phyloP scores from a whole-genome alignment of 129 eudicot genomes.

The Saposhnikovia divaricata region DNA sequence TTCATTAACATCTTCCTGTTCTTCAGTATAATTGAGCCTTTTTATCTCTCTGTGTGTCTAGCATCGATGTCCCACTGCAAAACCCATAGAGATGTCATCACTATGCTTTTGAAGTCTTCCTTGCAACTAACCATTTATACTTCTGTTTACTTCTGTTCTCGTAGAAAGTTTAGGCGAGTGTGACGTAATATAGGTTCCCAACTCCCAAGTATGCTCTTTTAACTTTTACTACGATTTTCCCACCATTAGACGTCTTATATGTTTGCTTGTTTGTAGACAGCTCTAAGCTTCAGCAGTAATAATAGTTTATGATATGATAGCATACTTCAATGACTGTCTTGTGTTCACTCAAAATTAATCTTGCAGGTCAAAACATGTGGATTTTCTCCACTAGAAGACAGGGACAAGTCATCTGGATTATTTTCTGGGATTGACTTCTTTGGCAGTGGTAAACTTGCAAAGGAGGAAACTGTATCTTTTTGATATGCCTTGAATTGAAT shows the following conservation, averaged over 20 bases:
- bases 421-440: constrained; percentile 76
- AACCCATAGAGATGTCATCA: background rate
- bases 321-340: background rate
- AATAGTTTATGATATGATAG: background rate
- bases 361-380: constrained; percentile 93
- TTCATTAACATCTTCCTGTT: background rate
- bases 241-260: too few relatives aligned
- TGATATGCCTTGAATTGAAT: too few relatives aligned
- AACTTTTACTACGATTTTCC: background rate
- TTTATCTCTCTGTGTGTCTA: background rate
- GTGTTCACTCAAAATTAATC: background rate
- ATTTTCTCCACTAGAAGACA: constrained; percentile 91
- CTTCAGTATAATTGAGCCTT: background rate
- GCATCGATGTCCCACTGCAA: background rate
- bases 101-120: constrained; percentile 1
- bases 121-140: background rate
- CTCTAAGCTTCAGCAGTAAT: too few relatives aligned
- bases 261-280: too few relatives aligned
- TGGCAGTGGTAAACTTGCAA: constrained; percentile 65
- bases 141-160: background rate
- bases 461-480: too few relatives aligned
- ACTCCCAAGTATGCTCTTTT: background rate
- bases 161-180: background rate
- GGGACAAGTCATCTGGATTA: constrained; percentile 55
- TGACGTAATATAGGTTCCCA: background rate